Evolutionary conservation across 306 rosid genomes (phyloP).

Genomic region (Fagus sylvatica): DNA sequence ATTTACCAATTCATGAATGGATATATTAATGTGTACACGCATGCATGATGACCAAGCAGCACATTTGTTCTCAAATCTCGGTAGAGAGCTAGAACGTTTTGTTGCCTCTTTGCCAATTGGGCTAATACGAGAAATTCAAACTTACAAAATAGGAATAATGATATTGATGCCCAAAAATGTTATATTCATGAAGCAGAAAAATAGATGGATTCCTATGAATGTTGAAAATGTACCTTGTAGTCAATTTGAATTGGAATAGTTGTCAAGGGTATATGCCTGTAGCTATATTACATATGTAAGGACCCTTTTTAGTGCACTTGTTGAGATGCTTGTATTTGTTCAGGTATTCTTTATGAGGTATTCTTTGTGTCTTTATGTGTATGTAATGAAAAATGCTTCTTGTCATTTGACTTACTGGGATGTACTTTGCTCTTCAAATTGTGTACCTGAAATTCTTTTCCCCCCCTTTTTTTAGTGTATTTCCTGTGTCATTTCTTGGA

Average conservation of each 20-base stretch:
- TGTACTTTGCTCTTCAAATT: background rate
- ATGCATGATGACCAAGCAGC: background rate
- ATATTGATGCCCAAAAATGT: background rate
- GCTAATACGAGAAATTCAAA: background rate
- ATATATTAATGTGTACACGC: background rate
- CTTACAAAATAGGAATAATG: background rate
- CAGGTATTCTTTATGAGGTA: background rate
- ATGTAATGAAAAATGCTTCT: background rate
- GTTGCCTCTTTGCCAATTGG: background rate
- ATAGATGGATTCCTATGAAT: background rate
- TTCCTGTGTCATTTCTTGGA: constrained; percentile 14
- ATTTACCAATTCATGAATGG: background rate
- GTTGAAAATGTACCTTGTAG: no score
- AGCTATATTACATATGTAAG: no score
- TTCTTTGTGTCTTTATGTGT: background rate
- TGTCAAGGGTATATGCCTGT: no score
- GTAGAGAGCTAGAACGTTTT: background rate
- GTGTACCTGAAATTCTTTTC: background rate
- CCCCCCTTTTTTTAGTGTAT: background rate
- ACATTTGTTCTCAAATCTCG: background rate
- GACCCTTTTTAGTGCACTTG: background rate
- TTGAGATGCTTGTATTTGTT: background rate
- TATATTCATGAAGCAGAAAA: background rate
- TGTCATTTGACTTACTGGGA: background rate
- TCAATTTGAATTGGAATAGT: no score